Base-by-base conservation (phyloP, 73 alveolate species). In the Paramecium pentaurelia region DNA sequence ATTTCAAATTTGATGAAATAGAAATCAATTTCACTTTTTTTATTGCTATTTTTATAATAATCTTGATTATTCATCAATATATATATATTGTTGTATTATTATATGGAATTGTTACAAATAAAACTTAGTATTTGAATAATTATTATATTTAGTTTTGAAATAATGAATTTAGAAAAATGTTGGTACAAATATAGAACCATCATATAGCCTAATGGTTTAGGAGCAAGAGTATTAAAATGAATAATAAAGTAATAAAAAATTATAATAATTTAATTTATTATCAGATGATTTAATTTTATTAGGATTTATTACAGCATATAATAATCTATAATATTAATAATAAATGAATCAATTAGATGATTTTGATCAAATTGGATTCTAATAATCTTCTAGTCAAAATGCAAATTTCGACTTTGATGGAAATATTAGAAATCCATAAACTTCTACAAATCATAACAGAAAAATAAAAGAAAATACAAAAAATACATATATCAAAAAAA, bases 401-500 rank as follows among this genome's bases (percentile, higher is more conserved):
- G 42, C 42, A 4, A 64, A 64, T 34, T 64, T 64, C 10, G 84
- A 64, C 16, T 34, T 64, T 27, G 84, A 64, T 11, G 84, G 84
- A 0, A 34, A 12, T 64, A 12, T 12, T 8, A 64, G 28, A 12
- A 64, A 64, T 64, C 18, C 20, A 1, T 22, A 54, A n/a, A 6
- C 70, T 2, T 18, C 34, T 54, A 14, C 45, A 0, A 64, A 64
- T 64, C 45, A 28, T 9, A 64, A 64, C 11, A 36, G 37, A 73
- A 73, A 11, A 10, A 38, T 18, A 6, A 73, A 73, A 10, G 87
- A 40, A 34, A 73, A 73, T 73, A 73, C 87, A 20, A 73, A 73
- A 38, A 73, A 73, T 27, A 73, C 87, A 6, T 73, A 73, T 38
- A 73, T 73, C 34, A 73, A 73, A 73, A 73, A 73, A 40, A 73